Evolutionary conservation across 495 filamentous ascomycete genomes (phyloP).

Genomic region (Annulohypoxylon moriforme): DNA sequence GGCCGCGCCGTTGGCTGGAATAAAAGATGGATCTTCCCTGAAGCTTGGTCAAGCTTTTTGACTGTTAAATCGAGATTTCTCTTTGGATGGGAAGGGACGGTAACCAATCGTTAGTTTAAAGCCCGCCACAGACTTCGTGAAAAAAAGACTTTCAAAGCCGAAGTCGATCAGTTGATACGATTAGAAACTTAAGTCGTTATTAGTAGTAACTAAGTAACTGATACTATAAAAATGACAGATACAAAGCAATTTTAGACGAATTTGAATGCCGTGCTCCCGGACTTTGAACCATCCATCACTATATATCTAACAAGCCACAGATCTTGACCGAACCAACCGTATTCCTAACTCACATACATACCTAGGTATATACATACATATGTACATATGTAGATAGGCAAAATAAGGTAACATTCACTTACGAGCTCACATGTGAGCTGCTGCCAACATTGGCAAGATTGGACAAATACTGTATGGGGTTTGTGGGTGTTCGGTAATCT

Average conservation of each 20-base stretch:
- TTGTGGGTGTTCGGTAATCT: slow-evolving; percentile 29
- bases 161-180: not conserved
- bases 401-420: not conserved
- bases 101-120: slow-evolving; percentile 31
- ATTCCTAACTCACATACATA: too few relatives aligned
- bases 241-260: not conserved
- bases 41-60: slow-evolving; percentile 9
- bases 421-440: slow-evolving; percentile 25
- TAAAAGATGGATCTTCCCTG: slow-evolving; percentile 33
- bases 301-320: slow-evolving; percentile 2
- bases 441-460: slow-evolving; percentile 7
- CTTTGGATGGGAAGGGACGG: slow-evolving; percentile 14
- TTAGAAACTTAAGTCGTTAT: not conserved
- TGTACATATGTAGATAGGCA: not conserved
- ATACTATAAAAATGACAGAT: not conserved
- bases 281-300: not conserved
- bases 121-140: slow-evolving; percentile 1
- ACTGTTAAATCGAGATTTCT: slow-evolving; percentile 33
- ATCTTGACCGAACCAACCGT: slow-evolving; percentile 1
- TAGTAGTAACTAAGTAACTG: not conserved
- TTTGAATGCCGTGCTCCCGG: not conserved
- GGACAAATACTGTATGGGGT: slow-evolving; percentile 3
- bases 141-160: not conserved
- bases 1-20: slow-evolving; percentile 29
- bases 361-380: too few relatives aligned